Base-by-base conservation (phyloP, 805 yeast species). In the Myxozyma mucilagina region DNA sequence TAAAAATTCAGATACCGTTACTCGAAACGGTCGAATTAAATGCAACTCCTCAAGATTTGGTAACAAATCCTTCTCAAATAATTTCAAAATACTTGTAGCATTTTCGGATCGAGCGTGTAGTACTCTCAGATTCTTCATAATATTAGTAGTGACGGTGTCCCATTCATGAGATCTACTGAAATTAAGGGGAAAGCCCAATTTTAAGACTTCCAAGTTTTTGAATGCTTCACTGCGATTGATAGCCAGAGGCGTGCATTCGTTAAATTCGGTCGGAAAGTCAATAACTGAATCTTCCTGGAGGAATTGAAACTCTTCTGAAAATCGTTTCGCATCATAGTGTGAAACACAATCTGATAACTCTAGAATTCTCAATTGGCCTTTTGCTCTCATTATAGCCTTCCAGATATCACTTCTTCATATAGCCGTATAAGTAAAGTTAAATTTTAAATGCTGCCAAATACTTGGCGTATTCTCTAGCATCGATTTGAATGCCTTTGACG, bases 31-130 rank as follows among this genome's bases (percentile, higher is more conserved):
- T 11, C 5, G 35, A n/a, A 38, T 20, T 5, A 50, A 29, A 14
- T 20, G 6, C 16, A 50, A 29, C 29, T 50, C 53, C 16, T 38
- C 53, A 11, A 50, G 53, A 50, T 50, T 50, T 4, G 53, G 53
- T 3, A 50, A 20, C 13, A 13, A 5, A 35, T 31, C 45, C 29
- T 5, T 8, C 11, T 38, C 14, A 2, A 38, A 14, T 13, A 39
- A 36, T 1, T 32, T n/a, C 41, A 48, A 11, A 20, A 50, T 38
- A 35, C 16, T 7, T 24, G 9, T 24, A 18, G 36, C 38, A 24
- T 50, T 24, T 24, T 38, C 45, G 14, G 18, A 16, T 13, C 32
- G n/a, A 18, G 18, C 32, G 53, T 48, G 53, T 7, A 48, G 53
- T 24, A 18, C 45, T 38, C 29, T 50, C 16, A 50, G 45, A 11